These are phyloP conservation scores for Blastobotrys aristatus DNA, from an alignment of 1,139 yeast genomes.

Conservation along the genomic window DNA sequence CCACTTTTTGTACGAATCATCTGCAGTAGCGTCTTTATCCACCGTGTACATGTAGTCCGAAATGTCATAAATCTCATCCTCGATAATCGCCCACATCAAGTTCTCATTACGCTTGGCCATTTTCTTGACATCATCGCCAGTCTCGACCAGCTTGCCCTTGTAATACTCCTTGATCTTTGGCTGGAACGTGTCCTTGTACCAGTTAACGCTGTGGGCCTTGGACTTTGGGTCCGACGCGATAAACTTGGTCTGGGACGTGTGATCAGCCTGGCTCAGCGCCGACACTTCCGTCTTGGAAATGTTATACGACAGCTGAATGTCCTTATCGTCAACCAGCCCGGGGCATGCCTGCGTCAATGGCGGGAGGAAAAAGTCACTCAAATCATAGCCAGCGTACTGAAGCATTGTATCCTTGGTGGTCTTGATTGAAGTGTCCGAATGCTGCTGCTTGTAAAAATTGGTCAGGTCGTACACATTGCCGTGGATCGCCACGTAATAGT, in stretches of 20 bases:
- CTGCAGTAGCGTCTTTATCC: conserved; percentile 15
- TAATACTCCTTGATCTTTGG: conserved; percentile 35
- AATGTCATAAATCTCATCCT: conserved; percentile 36
- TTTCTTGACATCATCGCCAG: conserved; percentile 24
- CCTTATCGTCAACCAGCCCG: conserved; percentile 33
- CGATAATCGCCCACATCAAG: conserved; percentile 32
- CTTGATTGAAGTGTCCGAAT: conserved; percentile 35
- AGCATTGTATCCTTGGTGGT: conserved; percentile 34
- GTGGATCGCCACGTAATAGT: conserved; percentile 37
- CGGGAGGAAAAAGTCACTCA: conserved; percentile 39
- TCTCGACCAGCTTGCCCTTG: conserved; percentile 39
- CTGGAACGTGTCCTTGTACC: conserved; percentile 35
- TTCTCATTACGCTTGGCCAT: conserved; percentile 23
- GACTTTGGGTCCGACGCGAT: conserved; percentile 22
- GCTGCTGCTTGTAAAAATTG: conserved; percentile 38
- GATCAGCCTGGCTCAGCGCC: not conserved
- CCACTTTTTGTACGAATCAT: conserved; percentile 27
- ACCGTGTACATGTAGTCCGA: conserved; percentile 36
- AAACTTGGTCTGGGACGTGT: conserved; percentile 20
- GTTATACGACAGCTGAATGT: conserved; percentile 30
- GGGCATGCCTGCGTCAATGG: conserved; percentile 40
- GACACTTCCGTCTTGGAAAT: conserved; percentile 25
- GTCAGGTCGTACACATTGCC: conserved; percentile 41
- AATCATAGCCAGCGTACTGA: conserved; percentile 37
- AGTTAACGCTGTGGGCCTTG: conserved; percentile 32